Evolutionary conservation across 140 eudicot species (phyloP), one percentile per base, ranked within the genome.

Genomic region (Oenanthe javanica): DNA sequence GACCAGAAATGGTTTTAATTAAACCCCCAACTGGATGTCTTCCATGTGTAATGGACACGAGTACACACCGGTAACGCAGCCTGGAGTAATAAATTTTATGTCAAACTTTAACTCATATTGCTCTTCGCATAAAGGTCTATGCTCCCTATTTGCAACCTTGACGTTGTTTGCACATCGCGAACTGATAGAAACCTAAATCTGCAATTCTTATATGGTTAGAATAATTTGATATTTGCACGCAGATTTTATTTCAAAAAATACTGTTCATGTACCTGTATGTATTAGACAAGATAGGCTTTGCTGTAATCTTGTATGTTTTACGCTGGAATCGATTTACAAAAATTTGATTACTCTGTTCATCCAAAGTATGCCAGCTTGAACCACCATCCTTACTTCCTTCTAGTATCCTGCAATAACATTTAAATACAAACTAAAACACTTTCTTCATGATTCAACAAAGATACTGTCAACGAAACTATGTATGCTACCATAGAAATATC

Each of bases 331-430:
- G 96, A 11, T 79, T 85, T 14, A 84, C 87, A 84, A 94, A 94
- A 64, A 21, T 79, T 85, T 94, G 97, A 36, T 86, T 77, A 76
- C 81, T 87, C 88, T 90, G 99, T 84, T 84, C 84, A 83, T 94
- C 99, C 87, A 94, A 83, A 74, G 87, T 77, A 70, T 74, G 82
- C 99, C 99, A 94, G 86, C 81, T 94, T 64, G 89, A 84, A 76
- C 96, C 97, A 11, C 88, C 90, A 86, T 94, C 96, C 16, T 81
- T 86, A 82, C 99, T 94, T 80, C 97, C 99, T 86, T 94, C 99
- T 52, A 94, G 52, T 57, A 94, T 83, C 99, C 99, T 94, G 87
- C 52, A 47, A 67, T 18, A 76, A 21, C 23, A 11, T 5, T 59
- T 21, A 23, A 42, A 43, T 42, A 42, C 47, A 70, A 70, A 70